phyloP scores from a whole-genome alignment of 2,329 filamentous ascomycete species.

The Cryphonectria carpinicola region DNA sequence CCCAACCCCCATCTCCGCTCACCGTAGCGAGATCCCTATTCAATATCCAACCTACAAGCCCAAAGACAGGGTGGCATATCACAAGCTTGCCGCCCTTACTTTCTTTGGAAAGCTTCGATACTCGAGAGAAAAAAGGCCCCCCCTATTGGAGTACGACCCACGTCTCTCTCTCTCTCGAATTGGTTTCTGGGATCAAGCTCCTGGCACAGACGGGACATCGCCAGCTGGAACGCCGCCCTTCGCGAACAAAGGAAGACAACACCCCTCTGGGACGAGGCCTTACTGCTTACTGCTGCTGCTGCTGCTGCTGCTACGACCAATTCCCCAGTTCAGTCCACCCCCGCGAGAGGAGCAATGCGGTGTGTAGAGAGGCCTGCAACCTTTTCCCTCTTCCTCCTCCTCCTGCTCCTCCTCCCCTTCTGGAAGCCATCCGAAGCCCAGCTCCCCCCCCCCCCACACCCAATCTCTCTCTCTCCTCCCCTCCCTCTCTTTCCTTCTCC shows the following conservation, averaged over 20 bases:
- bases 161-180: conserved; percentile 4
- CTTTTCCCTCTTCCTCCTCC: neutral
- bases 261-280: neutral
- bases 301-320: neutral
- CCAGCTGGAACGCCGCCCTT: conserved; percentile 21
- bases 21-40: conserved; percentile 12
- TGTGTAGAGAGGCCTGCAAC: conserved; percentile 24
- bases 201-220: conserved; percentile 25
- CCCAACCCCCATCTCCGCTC: conserved; percentile 2
- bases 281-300: neutral
- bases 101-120: neutral
- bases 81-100: neutral
- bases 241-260: conserved; percentile 26
- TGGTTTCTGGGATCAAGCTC: conserved; percentile 21
- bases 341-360: conserved; percentile 31
- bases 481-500: neutral
- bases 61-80: neutral
- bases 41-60: neutral
- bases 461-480: neutral
- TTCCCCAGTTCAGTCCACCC: neutral
- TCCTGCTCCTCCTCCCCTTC: neutral
- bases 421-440: too few relatives aligned
- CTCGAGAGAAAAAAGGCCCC: neutral
- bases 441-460: conserved; percentile 6
- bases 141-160: conserved; percentile 6